Conservation (phyloP, 2,329 filamentous ascomycete genomes). For the Mycosphaerella sp. region DNA sequence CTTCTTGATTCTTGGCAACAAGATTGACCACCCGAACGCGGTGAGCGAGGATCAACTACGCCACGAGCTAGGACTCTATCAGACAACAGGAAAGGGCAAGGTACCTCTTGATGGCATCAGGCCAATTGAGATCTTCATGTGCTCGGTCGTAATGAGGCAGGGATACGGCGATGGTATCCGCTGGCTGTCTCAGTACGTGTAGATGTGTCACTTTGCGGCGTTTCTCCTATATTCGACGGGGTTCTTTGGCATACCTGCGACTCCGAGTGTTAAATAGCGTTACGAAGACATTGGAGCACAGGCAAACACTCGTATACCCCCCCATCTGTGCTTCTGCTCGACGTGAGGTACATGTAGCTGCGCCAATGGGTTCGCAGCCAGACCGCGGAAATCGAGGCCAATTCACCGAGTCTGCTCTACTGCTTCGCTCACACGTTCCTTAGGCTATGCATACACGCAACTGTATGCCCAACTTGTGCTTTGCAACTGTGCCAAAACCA, state of each 20-base stretch:
- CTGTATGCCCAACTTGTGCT: too few species aligned
- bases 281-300: neutral
- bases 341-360: neutral
- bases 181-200: constrained; percentile 88
- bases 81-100: constrained; percentile 92
- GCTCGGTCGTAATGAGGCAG: constrained; percentile 96
- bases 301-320: too few species aligned
- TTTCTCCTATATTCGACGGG: neutral
- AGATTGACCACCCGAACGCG: constrained; percentile 97
- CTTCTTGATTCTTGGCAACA: constrained; percentile 95
- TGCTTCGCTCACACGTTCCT: too few species aligned
- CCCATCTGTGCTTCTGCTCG: neutral
- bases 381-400: too few species aligned
- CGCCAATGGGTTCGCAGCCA: too few species aligned
- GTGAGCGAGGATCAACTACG: constrained; percentile 93
- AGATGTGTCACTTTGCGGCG: constrained; percentile 29
- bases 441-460: too few species aligned
- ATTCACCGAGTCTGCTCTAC: too few species aligned
- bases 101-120: constrained; percentile 85
- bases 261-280: neutral
- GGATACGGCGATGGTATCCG: constrained; percentile 83
- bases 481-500: too few species aligned
- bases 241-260: neutral
- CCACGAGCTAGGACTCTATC: constrained; percentile 86
- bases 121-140: constrained; percentile 98